Percentiles rank a stretch among this genome's conserved stretches.
phyloP scores from a whole-genome alignment of 192 early-diverging fungal genomes.

The Coemansia sp. region DNA sequence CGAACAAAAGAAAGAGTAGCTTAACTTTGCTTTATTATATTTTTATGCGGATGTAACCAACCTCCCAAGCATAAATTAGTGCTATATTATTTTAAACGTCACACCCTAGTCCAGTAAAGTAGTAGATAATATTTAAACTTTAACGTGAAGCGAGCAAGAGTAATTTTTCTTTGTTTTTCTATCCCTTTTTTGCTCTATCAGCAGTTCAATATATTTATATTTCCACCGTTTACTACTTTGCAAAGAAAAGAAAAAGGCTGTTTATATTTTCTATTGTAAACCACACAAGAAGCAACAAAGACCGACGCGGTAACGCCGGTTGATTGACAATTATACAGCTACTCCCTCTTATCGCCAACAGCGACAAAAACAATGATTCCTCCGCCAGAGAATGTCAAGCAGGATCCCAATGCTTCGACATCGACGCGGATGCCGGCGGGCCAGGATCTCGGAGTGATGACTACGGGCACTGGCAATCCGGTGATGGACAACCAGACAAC shows the following conservation, averaged over 20 bases:
- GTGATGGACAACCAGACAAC: constrained; percentile 69
- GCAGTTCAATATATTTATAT: neutral
- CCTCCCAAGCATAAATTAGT: too few relatives aligned
- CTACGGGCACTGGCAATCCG: constrained; percentile 61
- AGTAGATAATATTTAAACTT: too few relatives aligned
- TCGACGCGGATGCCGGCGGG: neutral
- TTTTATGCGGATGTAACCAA: too few relatives aligned
- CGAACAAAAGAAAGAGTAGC: too few relatives aligned
- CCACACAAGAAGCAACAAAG: too few relatives aligned
- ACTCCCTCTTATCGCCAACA: neutral
- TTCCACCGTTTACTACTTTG: neutral
- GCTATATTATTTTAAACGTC: too few relatives aligned
- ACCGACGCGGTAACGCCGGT: too few relatives aligned
- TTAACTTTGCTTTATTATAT: too few relatives aligned
- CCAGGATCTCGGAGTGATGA: constrained; percentile 21
- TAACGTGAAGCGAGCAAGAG: too few relatives aligned
- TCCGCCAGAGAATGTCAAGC: constrained; percentile 5
- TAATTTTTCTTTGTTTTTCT: too few relatives aligned
- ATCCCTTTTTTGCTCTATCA: neutral
- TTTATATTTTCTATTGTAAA: too few relatives aligned
- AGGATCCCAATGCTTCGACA: constrained; percentile 7
- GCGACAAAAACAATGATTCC: constrained; percentile 10
- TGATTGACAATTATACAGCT: neutral
- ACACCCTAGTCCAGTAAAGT: too few relatives aligned
- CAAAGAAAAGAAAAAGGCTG: neutral